Evolutionary conservation across 305 asterid species (phyloP).

Genomic region (Solanum hybrid): DNA sequence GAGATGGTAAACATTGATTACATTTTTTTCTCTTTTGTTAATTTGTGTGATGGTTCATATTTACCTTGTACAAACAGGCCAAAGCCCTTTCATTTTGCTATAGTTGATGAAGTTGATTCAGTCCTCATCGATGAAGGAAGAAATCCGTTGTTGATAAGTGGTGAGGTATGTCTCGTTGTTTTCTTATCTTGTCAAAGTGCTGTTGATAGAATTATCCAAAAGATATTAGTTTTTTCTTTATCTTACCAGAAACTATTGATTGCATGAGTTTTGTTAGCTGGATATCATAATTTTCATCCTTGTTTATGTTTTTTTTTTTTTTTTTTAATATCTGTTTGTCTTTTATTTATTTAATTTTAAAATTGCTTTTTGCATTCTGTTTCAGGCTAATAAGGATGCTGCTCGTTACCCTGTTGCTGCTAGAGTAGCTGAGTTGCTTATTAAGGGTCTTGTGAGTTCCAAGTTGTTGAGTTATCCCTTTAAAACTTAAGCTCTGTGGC

Average conservation of each 20-base stretch:
- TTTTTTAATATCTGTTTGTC: not conserved
- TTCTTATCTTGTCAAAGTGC: not conserved
- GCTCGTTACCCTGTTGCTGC: conserved; percentile 96
- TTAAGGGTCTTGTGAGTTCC: conserved; percentile 60
- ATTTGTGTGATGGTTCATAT: conserved; percentile 1
- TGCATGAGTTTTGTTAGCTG: not conserved
- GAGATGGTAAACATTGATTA: conserved; percentile 63
- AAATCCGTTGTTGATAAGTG: conserved; percentile 92
- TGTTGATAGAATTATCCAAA: not conserved
- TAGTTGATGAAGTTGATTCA: conserved; percentile 97
- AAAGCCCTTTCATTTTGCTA: conserved; percentile 93
- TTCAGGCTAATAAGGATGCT: conserved; percentile 79
- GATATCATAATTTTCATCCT: not conserved
- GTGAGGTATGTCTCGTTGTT: conserved; percentile 56
- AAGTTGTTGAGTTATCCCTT: not conserved
- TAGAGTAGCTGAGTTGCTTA: conserved; percentile 88
- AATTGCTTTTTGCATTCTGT: conserved; percentile 11
- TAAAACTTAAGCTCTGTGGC: not conserved
- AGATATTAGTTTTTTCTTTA: not conserved
- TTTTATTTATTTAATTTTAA: conserved; percentile 4
- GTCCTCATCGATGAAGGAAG: conserved; percentile 99
- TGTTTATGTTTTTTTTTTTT: not conserved
- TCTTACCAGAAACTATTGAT: not conserved
- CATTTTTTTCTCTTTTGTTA: conserved; percentile 8
- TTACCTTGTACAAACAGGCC: conserved; percentile 59